These are phyloP conservation scores for Sporisorium sorghi DNA, from an alignment of 1,284 basidiomycete genomes.

Conservation along the genomic window DNA sequence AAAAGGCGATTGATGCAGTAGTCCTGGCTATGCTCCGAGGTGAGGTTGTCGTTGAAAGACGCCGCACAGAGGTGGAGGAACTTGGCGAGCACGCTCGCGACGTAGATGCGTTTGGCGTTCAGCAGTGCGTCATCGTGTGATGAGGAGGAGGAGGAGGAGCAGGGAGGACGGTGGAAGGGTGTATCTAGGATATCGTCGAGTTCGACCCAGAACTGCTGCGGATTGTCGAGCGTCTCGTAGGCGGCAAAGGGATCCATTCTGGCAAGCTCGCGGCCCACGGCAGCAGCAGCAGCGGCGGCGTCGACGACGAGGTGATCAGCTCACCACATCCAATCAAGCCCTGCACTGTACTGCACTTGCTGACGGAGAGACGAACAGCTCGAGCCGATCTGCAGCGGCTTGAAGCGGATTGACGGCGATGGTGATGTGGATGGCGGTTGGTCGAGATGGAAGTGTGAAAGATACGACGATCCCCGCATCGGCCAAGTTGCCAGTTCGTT, in stretches of 20 bases:
- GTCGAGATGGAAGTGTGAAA: not conserved
- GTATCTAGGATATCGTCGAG: constrained; percentile 60
- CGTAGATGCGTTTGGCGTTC: constrained; percentile 41
- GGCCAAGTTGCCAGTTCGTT: constrained; percentile 5
- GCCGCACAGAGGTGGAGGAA: constrained; percentile 59
- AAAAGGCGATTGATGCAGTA: constrained; percentile 56
- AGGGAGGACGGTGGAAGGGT: constrained; percentile 31
- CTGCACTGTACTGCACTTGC: not conserved
- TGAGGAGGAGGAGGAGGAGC: too few relatives aligned
- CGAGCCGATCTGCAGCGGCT: too few relatives aligned
- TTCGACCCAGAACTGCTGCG: constrained; percentile 60
- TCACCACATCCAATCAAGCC: constrained; percentile 5
- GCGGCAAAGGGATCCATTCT: constrained; percentile 59
- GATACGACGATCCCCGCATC: constrained; percentile 1
- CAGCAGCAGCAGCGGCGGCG: not conserved
- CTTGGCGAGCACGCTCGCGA: constrained; percentile 35
- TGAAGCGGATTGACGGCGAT: too few relatives aligned
- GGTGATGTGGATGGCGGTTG: not conserved
- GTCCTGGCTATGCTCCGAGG: constrained; percentile 48
- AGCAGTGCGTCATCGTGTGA: constrained; percentile 8
- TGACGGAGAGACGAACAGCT: too few relatives aligned
- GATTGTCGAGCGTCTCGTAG: constrained; percentile 49
- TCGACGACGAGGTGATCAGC: not conserved
- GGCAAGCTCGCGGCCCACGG: not conserved
- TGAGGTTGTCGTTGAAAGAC: constrained; percentile 49